Percentiles rank a stretch among this genome's conserved stretches.
Evolutionary conservation across 1,284 basidiomycete genomes (phyloP).

Genomic region (Rhizoctonia solani): DNA sequence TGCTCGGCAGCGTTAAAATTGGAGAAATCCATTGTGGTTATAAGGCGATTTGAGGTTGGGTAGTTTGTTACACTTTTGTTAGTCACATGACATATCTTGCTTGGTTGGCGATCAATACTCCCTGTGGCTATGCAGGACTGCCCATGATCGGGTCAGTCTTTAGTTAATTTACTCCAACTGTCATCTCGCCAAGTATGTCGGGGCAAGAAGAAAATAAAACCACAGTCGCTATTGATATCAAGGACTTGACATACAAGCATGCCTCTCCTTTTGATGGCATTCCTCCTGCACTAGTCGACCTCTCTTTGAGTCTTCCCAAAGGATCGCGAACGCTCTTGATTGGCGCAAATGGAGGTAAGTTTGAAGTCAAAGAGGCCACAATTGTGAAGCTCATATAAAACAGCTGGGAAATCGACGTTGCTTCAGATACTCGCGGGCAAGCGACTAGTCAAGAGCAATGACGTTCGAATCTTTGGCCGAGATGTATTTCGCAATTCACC

Average conservation of each 20-base stretch:
- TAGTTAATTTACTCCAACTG: too few relatives aligned
- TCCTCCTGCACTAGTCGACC: constrained; percentile 58
- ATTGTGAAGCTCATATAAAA: background rate
- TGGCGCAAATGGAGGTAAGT: constrained; percentile 87
- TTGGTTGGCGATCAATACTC: too few relatives aligned
- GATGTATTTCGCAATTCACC: constrained; percentile 78
- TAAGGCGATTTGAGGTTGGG: background rate
- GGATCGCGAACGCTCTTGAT: constrained; percentile 83
- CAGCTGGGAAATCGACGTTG: constrained; percentile 94
- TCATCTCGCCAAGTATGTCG: too few relatives aligned
- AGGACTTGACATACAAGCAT: constrained; percentile 35
- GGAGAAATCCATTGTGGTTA: constrained; percentile 78
- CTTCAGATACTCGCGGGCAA: constrained; percentile 95
- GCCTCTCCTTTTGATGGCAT: background rate
- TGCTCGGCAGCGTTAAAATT: constrained; percentile 83
- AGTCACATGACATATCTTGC: too few relatives aligned
- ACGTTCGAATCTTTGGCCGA: constrained; percentile 71
- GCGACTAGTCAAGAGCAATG: constrained; percentile 67
- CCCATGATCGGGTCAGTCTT: background rate
- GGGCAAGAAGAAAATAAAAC: background rate
- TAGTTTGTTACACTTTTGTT: background rate
- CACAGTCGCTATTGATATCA: constrained; percentile 31
- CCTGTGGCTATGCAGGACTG: background rate
- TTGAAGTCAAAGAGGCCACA: background rate
- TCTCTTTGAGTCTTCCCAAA: constrained; percentile 66